Evolutionary conservation across 2,329 filamentous ascomycete genomes (phyloP).

Genomic region (Fusarium albidum): DNA sequence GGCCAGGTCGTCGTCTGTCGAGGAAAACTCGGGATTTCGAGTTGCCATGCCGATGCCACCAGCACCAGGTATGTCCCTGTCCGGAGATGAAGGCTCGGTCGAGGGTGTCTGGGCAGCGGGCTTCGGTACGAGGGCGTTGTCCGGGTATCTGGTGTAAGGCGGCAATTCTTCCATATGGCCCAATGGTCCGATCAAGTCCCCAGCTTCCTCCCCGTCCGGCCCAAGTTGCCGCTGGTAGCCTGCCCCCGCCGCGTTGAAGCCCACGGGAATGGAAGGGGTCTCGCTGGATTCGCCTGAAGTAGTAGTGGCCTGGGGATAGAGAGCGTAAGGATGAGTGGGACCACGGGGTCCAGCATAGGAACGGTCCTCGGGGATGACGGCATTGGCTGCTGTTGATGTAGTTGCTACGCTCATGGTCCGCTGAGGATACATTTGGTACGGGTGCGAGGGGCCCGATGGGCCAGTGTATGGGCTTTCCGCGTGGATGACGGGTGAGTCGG

Average conservation of each 20-base stretch:
- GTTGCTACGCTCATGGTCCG: slow-evolving; percentile 75
- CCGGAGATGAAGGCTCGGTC: slow-evolving; percentile 20
- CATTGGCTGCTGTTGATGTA: slow-evolving; percentile 70
- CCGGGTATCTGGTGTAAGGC: slow-evolving; percentile 89
- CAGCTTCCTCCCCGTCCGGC: slow-evolving; percentile 85
- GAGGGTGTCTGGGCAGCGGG: slow-evolving; percentile 16
- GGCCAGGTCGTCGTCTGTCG: slow-evolving; percentile 60
- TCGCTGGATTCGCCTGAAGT: slow-evolving; percentile 55
- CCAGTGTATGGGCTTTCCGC: slow-evolving; percentile 73
- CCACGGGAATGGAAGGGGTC: slow-evolving; percentile 66
- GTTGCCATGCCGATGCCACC: slow-evolving; percentile 69
- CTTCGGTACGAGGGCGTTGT: slow-evolving; percentile 64
- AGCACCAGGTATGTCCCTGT: slow-evolving; percentile 58
- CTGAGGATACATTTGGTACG: slow-evolving; percentile 86
- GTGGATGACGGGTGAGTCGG: slow-evolving; percentile 49
- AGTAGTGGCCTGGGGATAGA: slow-evolving; percentile 82
- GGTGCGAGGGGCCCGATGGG: slow-evolving; percentile 79
- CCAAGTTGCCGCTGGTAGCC: slow-evolving; percentile 77
- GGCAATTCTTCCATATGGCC: slow-evolving; percentile 92
- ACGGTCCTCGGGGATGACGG: slow-evolving; percentile 44
- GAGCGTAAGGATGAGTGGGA: slow-evolving; percentile 84
- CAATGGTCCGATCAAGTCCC: slow-evolving; percentile 85
- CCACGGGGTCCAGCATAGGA: slow-evolving; percentile 68
- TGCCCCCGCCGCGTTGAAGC: slow-evolving; percentile 74
- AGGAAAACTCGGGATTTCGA: slow-evolving; percentile 69